A percentile compares a stretch with the other conserved stretches of the same genome.
phyloP scores from a whole-genome alignment of 2,329 filamentous ascomycete genomes.

The Trichoderma brevicompactum region DNA sequence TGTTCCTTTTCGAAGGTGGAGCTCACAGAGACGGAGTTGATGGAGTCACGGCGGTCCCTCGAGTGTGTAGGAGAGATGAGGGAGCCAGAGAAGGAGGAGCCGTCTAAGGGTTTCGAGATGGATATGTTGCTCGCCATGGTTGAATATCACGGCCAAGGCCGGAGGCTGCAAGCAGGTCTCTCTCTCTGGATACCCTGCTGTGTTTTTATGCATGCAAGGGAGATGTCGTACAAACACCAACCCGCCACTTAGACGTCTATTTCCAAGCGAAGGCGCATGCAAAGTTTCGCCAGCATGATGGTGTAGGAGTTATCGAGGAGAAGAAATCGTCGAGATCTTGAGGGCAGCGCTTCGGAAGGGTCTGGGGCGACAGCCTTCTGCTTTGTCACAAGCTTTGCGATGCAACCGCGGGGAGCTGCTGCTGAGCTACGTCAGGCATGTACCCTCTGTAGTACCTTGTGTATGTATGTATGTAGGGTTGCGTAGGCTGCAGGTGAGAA shows the following conservation, averaged over 20 bases:
- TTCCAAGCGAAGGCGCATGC: slow-evolving; percentile 24
- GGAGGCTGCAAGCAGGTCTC: neutral
- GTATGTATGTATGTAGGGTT: slow-evolving; percentile 5
- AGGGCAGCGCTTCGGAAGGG: slow-evolving; percentile 9
- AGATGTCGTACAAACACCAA: slow-evolving; percentile 8
- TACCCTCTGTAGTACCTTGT: neutral
- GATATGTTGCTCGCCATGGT: slow-evolving; percentile 41
- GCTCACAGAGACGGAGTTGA: slow-evolving; percentile 48
- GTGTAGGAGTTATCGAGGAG: neutral
- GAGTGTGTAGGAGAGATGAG: slow-evolving; percentile 40
- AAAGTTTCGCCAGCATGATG: slow-evolving; percentile 21
- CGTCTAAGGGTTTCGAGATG: slow-evolving; percentile 39
- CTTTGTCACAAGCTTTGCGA: slow-evolving; percentile 19
- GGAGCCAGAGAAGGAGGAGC: slow-evolving; percentile 36
- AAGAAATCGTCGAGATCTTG: neutral
- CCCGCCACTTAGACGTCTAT: slow-evolving; percentile 22
- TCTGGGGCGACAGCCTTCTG: no score
- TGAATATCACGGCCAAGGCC: neutral
- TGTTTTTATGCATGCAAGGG: slow-evolving; percentile 8
- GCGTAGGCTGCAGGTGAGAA: slow-evolving; percentile 24
- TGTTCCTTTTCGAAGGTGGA: slow-evolving; percentile 67
- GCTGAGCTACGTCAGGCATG: slow-evolving; percentile 15
- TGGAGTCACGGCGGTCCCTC: slow-evolving; percentile 46
- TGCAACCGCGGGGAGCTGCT: slow-evolving; percentile 21
- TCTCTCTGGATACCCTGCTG: neutral